Conservation (phyloP, 1,284 basidiomycete genomes). For the Ustilago tritici region DNA sequence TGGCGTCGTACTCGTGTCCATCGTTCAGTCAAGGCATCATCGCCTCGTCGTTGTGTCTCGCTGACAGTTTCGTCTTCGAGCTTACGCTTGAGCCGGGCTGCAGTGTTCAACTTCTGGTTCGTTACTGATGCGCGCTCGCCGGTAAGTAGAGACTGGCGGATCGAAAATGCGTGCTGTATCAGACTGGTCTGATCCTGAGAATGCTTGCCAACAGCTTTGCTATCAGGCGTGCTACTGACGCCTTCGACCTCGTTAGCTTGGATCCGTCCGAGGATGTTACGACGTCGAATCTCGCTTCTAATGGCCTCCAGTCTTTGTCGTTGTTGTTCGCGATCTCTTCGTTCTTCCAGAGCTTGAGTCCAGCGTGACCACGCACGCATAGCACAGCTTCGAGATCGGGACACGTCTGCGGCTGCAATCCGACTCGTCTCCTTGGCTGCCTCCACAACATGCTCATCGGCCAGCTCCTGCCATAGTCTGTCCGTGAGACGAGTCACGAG, state of each 20-base stretch:
- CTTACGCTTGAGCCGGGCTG: constrained; percentile 21
- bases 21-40: constrained; percentile 24
- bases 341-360: constrained; percentile 25
- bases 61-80: constrained; percentile 12
- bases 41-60: not conserved
- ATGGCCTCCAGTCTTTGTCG: constrained; percentile 24
- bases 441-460: constrained; percentile 14
- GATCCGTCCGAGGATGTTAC: constrained; percentile 31
- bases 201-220: not conserved
- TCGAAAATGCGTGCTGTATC: constrained; percentile 23
- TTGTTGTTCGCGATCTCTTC: constrained; percentile 30
- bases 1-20: constrained; percentile 24
- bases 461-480: constrained; percentile 25
- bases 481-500: constrained; percentile 20
- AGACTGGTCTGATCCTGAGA: constrained; percentile 14
- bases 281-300: constrained; percentile 21
- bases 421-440: constrained; percentile 18
- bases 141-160: constrained; percentile 33
- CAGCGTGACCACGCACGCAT: constrained; percentile 26
- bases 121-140: constrained; percentile 11
- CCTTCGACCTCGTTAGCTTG: constrained; percentile 9
- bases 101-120: not conserved
- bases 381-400: constrained; percentile 16
- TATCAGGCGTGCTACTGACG: not conserved
- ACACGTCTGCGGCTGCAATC: constrained; percentile 26